A percentile compares a stretch with the other conserved stretches of the same genome.
phyloP scores from a whole-genome alignment of 306 rosid species.

The Purshia tridentata region DNA sequence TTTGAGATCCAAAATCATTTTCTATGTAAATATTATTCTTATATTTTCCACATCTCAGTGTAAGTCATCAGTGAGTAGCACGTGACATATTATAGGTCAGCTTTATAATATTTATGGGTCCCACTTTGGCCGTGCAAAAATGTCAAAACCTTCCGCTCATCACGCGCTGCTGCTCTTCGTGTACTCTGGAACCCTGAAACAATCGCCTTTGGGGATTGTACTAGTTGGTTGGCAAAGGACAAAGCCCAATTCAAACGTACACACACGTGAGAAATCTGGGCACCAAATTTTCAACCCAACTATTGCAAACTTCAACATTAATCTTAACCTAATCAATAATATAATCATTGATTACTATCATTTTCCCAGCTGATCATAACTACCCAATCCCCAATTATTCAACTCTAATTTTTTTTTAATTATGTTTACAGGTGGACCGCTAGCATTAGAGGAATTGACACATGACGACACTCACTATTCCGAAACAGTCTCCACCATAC shows the following conservation, averaged over 20 bases:
- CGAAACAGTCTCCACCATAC: slow-evolving; percentile 67
- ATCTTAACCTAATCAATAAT: background rate
- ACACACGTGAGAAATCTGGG: background rate
- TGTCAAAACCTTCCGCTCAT: background rate
- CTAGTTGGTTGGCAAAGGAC: background rate
- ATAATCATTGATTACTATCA: background rate
- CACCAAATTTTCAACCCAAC: background rate
- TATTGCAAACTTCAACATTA: background rate
- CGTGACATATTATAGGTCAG: too few relatives aligned
- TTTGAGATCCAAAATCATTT: too few relatives aligned
- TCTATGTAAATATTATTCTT: too few relatives aligned
- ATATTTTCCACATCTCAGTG: too few relatives aligned
- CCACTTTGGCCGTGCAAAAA: background rate
- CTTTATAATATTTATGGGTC: background rate
- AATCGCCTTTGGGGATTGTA: background rate
- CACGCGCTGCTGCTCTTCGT: slow-evolving; percentile 10
- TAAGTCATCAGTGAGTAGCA: too few relatives aligned
- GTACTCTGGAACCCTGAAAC: background rate
- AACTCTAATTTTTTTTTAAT: too few relatives aligned
- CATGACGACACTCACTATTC: slow-evolving; percentile 83
- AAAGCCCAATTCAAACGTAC: background rate
- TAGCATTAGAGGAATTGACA: slow-evolving; percentile 46
- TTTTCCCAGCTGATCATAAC: too few relatives aligned
- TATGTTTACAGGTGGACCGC: background rate
- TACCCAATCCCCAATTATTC: too few relatives aligned